Evolutionary conservation across 352 stramenopile genomes (phyloP).

Genomic region (Thraustochytrium sp.): DNA sequence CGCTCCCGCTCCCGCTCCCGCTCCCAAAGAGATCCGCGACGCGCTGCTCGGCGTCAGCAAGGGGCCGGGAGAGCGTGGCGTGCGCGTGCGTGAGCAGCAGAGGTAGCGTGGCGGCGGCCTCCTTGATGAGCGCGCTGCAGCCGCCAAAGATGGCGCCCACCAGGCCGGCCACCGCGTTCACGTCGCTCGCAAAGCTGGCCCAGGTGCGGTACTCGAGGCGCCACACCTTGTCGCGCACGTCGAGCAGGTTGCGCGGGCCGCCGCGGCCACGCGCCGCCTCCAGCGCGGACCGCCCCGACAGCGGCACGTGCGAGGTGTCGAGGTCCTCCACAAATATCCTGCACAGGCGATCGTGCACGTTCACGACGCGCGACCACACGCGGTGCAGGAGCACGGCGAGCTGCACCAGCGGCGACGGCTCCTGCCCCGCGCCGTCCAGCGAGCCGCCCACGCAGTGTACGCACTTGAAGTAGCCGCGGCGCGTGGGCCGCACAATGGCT

Average conservation of each 20-base stretch:
- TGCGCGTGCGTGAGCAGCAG: not conserved
- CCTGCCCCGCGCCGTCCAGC: not conserved
- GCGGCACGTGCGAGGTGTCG: not conserved
- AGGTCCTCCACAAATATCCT: constrained; percentile 9
- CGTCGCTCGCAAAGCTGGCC: not conserved
- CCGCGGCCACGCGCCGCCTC: not conserved
- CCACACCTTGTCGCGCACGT: constrained; percentile 36
- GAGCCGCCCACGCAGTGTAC: not conserved
- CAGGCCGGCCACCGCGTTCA: not conserved
- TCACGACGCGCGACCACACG: constrained; percentile 11
- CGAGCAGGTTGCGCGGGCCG: not conserved
- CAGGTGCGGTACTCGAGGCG: not conserved
- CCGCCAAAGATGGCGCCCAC: not conserved
- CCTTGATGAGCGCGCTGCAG: constrained; percentile 6
- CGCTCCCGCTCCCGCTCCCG: too few species aligned
- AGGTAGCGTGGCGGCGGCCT: not conserved
- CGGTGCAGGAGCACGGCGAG: not conserved
- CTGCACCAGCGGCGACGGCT: not conserved
- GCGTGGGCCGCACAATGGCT: not conserved
- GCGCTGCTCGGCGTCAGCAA: not conserved
- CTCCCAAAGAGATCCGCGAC: not conserved
- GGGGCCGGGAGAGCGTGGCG: not conserved
- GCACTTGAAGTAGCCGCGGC: constrained; percentile 33
- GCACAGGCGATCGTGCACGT: constrained; percentile 15
- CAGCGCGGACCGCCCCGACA: not conserved